phyloP scores from a whole-genome alignment of 116 monocot genomes.

The Phalaenopsis hybrid region DNA sequence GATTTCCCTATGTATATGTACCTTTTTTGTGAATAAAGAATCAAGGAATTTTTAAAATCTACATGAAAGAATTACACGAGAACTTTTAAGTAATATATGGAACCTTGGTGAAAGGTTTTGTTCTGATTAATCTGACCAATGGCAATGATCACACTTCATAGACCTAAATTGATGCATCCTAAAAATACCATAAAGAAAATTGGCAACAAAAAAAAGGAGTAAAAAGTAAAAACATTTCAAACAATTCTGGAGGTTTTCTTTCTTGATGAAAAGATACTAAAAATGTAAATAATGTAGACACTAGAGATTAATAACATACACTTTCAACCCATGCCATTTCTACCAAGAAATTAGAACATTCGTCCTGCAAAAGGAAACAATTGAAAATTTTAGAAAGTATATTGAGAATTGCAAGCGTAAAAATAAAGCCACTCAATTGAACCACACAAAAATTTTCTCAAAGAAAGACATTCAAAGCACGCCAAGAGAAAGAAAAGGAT shows the following conservation, averaged over 20 bases:
- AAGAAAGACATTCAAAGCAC: not conserved
- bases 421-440: not conserved
- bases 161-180: not conserved
- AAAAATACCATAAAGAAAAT: not conserved
- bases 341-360: constrained; percentile 59
- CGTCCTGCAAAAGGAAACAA: constrained; percentile 36
- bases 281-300: not conserved
- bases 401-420: not conserved
- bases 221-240: not conserved
- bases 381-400: not conserved
- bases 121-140: not conserved
- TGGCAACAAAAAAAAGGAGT: not conserved
- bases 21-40: too few species aligned
- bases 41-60: not conserved
- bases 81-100: not conserved
- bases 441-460: not conserved
- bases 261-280: not conserved
- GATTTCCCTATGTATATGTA: too few species aligned
- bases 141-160: not conserved
- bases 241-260: not conserved
- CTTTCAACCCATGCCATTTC: constrained; percentile 84
- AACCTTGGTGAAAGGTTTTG: not conserved
- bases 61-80: not conserved
- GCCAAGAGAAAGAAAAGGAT: not conserved
- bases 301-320: constrained; percentile 37